Percentiles rank a stretch among this genome's conserved stretches.
phyloP scores from a whole-genome alignment of 1,284 basidiomycete species.

The Rhodotorula glutinis region DNA sequence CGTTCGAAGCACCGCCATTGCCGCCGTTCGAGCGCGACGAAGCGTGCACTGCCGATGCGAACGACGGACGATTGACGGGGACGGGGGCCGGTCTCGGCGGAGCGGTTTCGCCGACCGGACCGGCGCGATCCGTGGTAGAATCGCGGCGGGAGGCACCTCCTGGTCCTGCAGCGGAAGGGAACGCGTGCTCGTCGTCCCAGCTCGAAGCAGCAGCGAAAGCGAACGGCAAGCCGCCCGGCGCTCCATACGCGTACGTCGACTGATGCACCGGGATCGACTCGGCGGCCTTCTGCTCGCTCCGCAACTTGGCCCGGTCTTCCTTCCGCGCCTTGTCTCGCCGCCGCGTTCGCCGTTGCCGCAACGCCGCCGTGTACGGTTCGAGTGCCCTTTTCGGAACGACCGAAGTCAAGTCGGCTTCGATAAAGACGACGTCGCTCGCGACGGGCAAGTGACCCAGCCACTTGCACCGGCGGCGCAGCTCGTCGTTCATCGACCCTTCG shows the following conservation, averaged over 20 bases:
- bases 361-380: slow-evolving; percentile 71
- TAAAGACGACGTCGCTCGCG: slow-evolving; percentile 87
- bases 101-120: neutral
- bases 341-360: slow-evolving; percentile 69
- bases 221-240: slow-evolving; percentile 6
- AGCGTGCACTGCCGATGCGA: slow-evolving; percentile 32
- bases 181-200: slow-evolving; percentile 27
- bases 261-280: slow-evolving; percentile 50
- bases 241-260: slow-evolving; percentile 14
- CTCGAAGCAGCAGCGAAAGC: slow-evolving; percentile 1
- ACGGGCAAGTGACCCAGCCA: slow-evolving; percentile 90
- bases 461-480: slow-evolving; percentile 88
- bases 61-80: slow-evolving; percentile 13
- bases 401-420: slow-evolving; percentile 77
- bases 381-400: slow-evolving; percentile 67
- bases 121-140: neutral
- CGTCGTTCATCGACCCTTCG: slow-evolving; percentile 65
- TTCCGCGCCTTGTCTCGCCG: slow-evolving; percentile 72
- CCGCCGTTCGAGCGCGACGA: neutral
- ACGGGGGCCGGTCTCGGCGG: neutral
- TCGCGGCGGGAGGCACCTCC: neutral
- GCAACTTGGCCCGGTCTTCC: slow-evolving; percentile 73
- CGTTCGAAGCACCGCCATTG: neutral
- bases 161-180: slow-evolving; percentile 19
- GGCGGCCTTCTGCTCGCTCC: slow-evolving; percentile 58